Conservation (phyloP, 2,329 filamentous ascomycete genomes). For the Ampelomyces quisqualis region DNA sequence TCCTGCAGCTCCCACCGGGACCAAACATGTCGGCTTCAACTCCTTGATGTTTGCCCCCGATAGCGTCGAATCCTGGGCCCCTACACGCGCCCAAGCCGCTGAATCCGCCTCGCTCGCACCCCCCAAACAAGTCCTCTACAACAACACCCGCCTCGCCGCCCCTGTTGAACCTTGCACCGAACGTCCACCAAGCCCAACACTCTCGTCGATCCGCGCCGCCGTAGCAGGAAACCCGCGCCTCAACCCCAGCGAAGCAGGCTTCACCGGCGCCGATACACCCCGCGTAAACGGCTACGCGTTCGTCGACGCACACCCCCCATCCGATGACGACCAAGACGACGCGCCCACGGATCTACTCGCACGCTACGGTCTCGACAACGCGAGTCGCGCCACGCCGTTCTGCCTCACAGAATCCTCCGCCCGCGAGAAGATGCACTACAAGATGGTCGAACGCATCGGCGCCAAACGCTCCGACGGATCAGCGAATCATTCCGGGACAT, state of each 20-base stretch:
- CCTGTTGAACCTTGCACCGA: slow-evolving; percentile 34
- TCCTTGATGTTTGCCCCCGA: slow-evolving; percentile 82
- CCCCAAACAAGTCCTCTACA: slow-evolving; percentile 74
- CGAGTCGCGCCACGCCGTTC: slow-evolving; percentile 56
- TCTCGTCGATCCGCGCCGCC: slow-evolving; percentile 79
- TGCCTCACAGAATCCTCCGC: slow-evolving; percentile 71
- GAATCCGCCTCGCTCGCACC: slow-evolving; percentile 71
- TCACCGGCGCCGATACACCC: slow-evolving; percentile 74
- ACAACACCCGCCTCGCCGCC: slow-evolving; percentile 75
- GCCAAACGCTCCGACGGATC: slow-evolving; percentile 14
- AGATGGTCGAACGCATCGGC: slow-evolving; percentile 56
- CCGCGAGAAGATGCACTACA: slow-evolving; percentile 75
- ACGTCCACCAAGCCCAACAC: slow-evolving; percentile 74
- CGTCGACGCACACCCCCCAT: slow-evolving; percentile 82
- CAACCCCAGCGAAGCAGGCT: slow-evolving; percentile 62
- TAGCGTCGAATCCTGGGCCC: slow-evolving; percentile 56
- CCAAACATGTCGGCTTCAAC: slow-evolving; percentile 74
- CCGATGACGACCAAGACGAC: slow-evolving; percentile 55
- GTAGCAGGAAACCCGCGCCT: slow-evolving; percentile 70
- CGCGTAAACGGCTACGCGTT: slow-evolving; percentile 92
- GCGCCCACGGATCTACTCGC: slow-evolving; percentile 47
- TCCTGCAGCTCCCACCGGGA: slow-evolving; percentile 72
- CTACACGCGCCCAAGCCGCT: slow-evolving; percentile 66
- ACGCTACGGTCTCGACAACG: slow-evolving; percentile 43
- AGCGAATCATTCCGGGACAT: no score